These are phyloP conservation scores for Pseudonectria buxi DNA, from an alignment of 2,329 filamentous ascomycete genomes.

Conservation along the genomic window DNA sequence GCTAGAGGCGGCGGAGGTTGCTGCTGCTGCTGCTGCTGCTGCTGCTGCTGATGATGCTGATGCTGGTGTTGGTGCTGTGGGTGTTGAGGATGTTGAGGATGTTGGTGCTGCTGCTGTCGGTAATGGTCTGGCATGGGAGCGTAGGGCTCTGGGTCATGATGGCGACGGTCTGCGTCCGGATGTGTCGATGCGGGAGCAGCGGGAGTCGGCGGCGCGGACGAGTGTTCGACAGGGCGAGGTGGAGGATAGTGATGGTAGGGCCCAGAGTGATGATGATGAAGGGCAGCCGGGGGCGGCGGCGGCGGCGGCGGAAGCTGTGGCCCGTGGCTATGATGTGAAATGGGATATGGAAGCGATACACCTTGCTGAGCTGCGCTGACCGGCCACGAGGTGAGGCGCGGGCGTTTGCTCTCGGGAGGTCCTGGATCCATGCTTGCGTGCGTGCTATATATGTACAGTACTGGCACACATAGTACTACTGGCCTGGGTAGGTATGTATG, in stretches of 20 bases:
- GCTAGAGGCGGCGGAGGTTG: slow-evolving; percentile 10
- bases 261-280: slow-evolving; percentile 29
- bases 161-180: slow-evolving; percentile 45
- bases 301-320: slow-evolving; percentile 23
- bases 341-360: slow-evolving; percentile 37
- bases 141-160: slow-evolving; percentile 50
- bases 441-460: slow-evolving; percentile 30
- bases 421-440: slow-evolving; percentile 52
- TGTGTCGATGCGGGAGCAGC: slow-evolving; percentile 27
- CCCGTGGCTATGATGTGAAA: slow-evolving; percentile 21
- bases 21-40: slow-evolving; percentile 11
- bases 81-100: slow-evolving; percentile 25
- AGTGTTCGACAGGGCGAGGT: slow-evolving; percentile 26
- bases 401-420: slow-evolving; percentile 53
- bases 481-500: too few relatives aligned
- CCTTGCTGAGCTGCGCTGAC: slow-evolving; percentile 41
- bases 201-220: slow-evolving; percentile 24
- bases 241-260: slow-evolving; percentile 35
- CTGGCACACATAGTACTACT: slow-evolving; percentile 22
- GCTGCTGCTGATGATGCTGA: slow-evolving; percentile 11
- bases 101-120: slow-evolving; percentile 32
- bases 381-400: slow-evolving; percentile 47
- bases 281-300: slow-evolving; percentile 15
- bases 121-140: slow-evolving; percentile 49
- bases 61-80: slow-evolving; percentile 14